phyloP scores from a whole-genome alignment of 2,329 filamentous ascomycete genomes.

The Exophiala dermatitidis region DNA sequence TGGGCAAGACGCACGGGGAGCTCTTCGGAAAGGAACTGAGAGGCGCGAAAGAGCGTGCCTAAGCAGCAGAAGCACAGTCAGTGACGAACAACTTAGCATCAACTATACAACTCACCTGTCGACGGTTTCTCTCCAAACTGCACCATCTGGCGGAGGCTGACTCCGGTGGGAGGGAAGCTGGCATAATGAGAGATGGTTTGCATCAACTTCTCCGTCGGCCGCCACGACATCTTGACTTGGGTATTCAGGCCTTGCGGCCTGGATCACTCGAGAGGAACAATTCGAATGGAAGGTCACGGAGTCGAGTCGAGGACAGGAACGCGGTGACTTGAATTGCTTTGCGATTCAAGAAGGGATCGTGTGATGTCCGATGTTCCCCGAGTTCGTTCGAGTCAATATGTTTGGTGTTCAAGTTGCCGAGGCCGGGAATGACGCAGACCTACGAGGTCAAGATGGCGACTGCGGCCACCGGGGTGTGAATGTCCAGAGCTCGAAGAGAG shows the following conservation, averaged over 20 bases:
- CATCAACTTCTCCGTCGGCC: slow-evolving; percentile 81
- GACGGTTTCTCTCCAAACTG: slow-evolving; percentile 95
- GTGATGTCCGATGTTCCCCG: slow-evolving; percentile 23
- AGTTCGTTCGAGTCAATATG: slow-evolving; percentile 2
- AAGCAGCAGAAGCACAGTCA: background rate
- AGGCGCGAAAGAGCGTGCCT: slow-evolving; percentile 95
- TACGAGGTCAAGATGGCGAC: too few relatives aligned
- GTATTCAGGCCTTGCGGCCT: slow-evolving; percentile 28
- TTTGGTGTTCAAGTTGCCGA: slow-evolving; percentile 6
- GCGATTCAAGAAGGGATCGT: background rate
- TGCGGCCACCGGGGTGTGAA: too few relatives aligned
- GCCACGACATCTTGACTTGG: slow-evolving; percentile 72
- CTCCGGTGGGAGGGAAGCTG: slow-evolving; percentile 91
- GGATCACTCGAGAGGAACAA: slow-evolving; percentile 21
- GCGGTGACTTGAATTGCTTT: slow-evolving; percentile 13
- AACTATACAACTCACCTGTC: slow-evolving; percentile 53
- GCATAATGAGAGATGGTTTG: slow-evolving; percentile 96
- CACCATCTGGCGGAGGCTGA: slow-evolving; percentile 97
- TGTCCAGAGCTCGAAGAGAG: too few relatives aligned
- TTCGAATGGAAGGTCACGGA: slow-evolving; percentile 12
- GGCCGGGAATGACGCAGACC: slow-evolving; percentile 7
- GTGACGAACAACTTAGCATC: background rate
- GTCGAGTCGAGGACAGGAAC: background rate
- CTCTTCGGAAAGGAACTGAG: slow-evolving; percentile 97
- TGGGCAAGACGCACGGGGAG: slow-evolving; percentile 93